Conservation (phyloP, 140 eudicot genomes). For the Ambrosia hybrid region DNA sequence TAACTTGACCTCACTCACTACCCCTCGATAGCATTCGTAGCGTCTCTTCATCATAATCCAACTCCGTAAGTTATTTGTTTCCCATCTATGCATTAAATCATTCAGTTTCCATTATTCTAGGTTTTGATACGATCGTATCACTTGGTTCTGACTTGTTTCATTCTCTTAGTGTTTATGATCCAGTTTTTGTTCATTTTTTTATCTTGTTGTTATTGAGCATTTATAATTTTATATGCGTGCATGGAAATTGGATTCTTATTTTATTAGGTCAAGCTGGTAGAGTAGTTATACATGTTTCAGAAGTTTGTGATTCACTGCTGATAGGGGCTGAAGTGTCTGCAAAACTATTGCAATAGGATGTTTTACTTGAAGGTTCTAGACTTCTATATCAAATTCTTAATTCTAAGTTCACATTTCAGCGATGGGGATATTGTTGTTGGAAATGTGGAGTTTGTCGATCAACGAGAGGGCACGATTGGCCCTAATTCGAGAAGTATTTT, state of each 20-base stretch:
- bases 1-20: no score
- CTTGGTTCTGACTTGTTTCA: constrained; percentile 6
- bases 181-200: background rate
- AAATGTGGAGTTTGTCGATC: no score
- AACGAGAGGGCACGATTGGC: no score
- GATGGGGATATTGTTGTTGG: background rate
- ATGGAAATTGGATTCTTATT: constrained; percentile 15
- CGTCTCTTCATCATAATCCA: constrained; percentile 11
- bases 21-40: no score
- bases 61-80: constrained; percentile 26
- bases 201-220: background rate
- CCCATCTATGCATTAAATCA: background rate
- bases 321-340: background rate
- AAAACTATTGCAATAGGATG: background rate
- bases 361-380: constrained; percentile 12
- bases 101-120: constrained; percentile 31
- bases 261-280: constrained; percentile 8
- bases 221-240: no score
- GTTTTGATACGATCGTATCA: constrained; percentile 25
- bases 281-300: constrained; percentile 13
- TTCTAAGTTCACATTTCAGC: constrained; percentile 3
- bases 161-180: background rate
- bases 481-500: no score
- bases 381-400: background rate
- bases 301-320: constrained; percentile 12